Base-by-base conservation (phyloP, 2,329 filamentous ascomycete species). In the Sclerotinia subarctica region DNA sequence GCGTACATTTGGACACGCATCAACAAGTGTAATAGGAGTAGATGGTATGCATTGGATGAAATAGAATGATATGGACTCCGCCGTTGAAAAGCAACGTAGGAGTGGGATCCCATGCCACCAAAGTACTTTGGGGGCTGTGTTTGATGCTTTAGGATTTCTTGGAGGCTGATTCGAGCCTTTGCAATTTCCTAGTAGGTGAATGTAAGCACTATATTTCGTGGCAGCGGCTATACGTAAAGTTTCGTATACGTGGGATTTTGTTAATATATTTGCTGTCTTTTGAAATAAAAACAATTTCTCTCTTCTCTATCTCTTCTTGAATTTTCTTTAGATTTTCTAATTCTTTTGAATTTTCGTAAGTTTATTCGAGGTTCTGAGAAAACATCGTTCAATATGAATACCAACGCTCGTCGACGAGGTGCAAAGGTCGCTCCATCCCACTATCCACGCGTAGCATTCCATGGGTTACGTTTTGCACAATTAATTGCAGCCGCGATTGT, bases 401-500 rank as follows among this genome's bases (percentile, higher is more conserved):
- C 46, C 32, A 53, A 68, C 58, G 58, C 58, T 24, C 24, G 58
- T 32, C 44, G 47, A 29, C 42, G 51, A 57, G 67, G 67, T 24
- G 67, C 67, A 24, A 68, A 59, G 35, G 67, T 75, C 53, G 70
- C 70, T 66, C 74, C 74, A 26, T 76, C 75, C 47, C 70, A 72
- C 10, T 76, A 76, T 56, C 74, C 72, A 24, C 71, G 75, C 38
- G 69, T 72, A 44, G 65, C 70, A 0, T 76, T 76, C 70, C 74
- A 76, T 63, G 72, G 67, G 17, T 68, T 76, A 60, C 59, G 74
- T 57, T 68, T 60, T 38, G 71, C 69, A 35, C 75, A 76, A 66
- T 58, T 75, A 29, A 24, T 75, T 11, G 68, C 74, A 26, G 69
- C 72, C 10, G 63, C 72, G 17, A 68, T 72, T 24, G 75, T 76